Percentiles rank a stretch among this genome's conserved stretches.
Conservation (phyloP, 2,329 filamentous ascomycete genomes). For the Myriosclerotinia duriaeana region DNA sequence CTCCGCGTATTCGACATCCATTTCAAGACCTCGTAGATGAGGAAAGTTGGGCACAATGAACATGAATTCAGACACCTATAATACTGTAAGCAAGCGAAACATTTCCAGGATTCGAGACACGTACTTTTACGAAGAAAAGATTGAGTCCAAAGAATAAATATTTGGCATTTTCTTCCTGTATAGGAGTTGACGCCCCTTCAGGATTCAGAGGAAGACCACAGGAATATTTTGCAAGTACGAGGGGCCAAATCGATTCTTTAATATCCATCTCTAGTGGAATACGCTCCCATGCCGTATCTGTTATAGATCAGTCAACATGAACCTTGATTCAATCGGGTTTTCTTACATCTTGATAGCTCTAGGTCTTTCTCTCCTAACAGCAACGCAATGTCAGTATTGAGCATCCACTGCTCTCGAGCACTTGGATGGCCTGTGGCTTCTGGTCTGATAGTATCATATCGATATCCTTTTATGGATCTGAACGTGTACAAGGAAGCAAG, state of each 20-base stretch:
- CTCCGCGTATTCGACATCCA: constrained; percentile 61
- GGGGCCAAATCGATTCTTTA: constrained; percentile 59
- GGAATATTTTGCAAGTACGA: constrained; percentile 57
- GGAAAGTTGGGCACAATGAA: constrained; percentile 56
- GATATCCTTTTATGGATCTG: constrained; percentile 57
- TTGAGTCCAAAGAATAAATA: constrained; percentile 48
- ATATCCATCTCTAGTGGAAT: constrained; percentile 53
- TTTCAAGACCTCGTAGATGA: constrained; percentile 56
- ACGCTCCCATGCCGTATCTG: constrained; percentile 60
- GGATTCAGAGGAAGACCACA: constrained; percentile 28
- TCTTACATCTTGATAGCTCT: constrained; percentile 57
- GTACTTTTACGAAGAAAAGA: constrained; percentile 67
- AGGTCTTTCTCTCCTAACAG: constrained; percentile 65
- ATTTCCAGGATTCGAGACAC: neutral
- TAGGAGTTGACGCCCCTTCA: constrained; percentile 42
- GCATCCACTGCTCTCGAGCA: constrained; percentile 65
- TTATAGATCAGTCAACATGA: constrained; percentile 25
- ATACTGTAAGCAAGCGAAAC: constrained; percentile 21
- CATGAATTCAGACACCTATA: constrained; percentile 61
- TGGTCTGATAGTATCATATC: constrained; percentile 62
- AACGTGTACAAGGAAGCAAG: constrained; percentile 54
- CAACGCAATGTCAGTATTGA: constrained; percentile 63
- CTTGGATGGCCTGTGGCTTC: constrained; percentile 52
- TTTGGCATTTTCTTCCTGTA: constrained; percentile 13
- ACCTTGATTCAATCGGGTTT: neutral